These are phyloP conservation scores for Dioscorea alata DNA, from an alignment of 106 monocot species.

Conservation along the genomic window DNA sequence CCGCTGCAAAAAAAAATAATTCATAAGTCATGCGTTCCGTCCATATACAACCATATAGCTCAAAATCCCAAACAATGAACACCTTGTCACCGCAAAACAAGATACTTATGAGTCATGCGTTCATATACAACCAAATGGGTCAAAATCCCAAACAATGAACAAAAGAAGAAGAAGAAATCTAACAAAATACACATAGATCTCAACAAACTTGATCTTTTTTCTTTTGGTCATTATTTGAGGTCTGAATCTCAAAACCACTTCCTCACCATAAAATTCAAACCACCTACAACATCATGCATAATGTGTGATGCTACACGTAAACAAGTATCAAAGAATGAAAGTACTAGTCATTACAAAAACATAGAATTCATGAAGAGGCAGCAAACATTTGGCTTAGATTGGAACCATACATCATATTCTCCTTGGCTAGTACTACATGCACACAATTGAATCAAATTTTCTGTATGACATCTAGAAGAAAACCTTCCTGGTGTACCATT, in stretches of 20 bases:
- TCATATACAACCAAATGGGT: not conserved
- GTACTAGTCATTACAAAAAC: not conserved
- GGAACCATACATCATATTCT: not conserved
- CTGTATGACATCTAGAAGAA: not conserved
- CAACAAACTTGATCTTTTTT: too few species aligned
- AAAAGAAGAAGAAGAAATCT: too few species aligned
- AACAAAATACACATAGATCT: too few species aligned
- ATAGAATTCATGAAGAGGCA: not conserved
- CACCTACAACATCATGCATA: too few species aligned
- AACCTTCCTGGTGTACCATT: not conserved
- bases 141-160: not conserved
- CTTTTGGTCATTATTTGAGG: too few species aligned
- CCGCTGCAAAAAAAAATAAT: slow-evolving; percentile 25
- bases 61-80: not conserved
- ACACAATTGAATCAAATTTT: not conserved
- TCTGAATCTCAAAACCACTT: too few species aligned
- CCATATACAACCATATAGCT: not conserved
- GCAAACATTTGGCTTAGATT: not conserved
- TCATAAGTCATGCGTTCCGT: not conserved
- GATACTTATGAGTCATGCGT: not conserved
- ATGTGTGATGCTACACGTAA: too few species aligned
- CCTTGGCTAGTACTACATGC: not conserved
- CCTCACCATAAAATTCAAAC: too few species aligned
- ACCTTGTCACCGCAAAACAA: slow-evolving; percentile 38
- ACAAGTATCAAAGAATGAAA: too few species aligned